Evolutionary conservation across 1,284 basidiomycete genomes (phyloP).

Genomic region (Moesziomyces antarcticus): DNA sequence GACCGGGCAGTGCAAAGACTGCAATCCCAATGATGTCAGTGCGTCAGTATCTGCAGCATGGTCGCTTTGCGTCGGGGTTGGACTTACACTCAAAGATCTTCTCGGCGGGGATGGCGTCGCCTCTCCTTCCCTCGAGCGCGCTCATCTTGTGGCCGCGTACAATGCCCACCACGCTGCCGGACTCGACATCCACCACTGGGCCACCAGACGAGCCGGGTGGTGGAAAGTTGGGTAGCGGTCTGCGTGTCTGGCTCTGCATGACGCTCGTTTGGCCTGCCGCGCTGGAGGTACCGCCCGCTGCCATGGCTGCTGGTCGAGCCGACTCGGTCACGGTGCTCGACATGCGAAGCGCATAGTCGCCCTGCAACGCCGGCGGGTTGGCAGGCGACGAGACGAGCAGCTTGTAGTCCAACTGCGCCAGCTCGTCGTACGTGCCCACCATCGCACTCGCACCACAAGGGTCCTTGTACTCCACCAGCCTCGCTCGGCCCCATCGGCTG

Average conservation of each 20-base stretch:
- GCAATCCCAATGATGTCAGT: neutral
- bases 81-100: conserved; percentile 73
- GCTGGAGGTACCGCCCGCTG: neutral
- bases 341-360: conserved; percentile 25
- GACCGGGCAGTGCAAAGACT: conserved; percentile 61
- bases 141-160: conserved; percentile 75
- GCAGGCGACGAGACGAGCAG: conserved; percentile 46
- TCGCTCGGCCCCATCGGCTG: conserved; percentile 60
- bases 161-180: conserved; percentile 77
- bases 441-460: conserved; percentile 52
- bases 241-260: conserved; percentile 25
- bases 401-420: conserved; percentile 72
- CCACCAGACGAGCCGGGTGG: conserved; percentile 79
- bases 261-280: neutral
- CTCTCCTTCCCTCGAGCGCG: conserved; percentile 73
- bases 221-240: conserved; percentile 69
- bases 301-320: neutral
- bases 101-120: conserved; percentile 79
- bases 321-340: conserved; percentile 27
- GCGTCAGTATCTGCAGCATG: neutral
- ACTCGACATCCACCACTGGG: conserved; percentile 76
- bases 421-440: conserved; percentile 76
- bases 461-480: conserved; percentile 64
- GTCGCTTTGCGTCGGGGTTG: neutral
- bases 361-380: conserved; percentile 51